A percentile compares a stretch with the other conserved stretches of the same genome.
Evolutionary conservation across 2,329 filamentous ascomycete genomes (phyloP).

Genomic region (Nemania sp.): DNA sequence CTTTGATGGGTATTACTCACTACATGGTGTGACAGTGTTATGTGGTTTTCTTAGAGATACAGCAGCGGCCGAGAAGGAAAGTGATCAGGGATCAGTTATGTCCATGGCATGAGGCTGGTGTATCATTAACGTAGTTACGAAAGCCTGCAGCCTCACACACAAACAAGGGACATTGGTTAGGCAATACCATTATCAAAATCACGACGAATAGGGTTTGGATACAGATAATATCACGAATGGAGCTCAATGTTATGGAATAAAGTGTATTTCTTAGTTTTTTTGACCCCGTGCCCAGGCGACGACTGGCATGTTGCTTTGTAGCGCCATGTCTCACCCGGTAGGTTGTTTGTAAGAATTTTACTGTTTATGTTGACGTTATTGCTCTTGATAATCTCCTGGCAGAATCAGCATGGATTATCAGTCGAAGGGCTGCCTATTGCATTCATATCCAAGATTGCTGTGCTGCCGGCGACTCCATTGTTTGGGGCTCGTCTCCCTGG

Average conservation of each 20-base stretch:
- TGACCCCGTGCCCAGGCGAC: neutral
- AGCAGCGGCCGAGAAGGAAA: no score
- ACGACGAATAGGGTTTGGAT: no score
- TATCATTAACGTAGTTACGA: no score
- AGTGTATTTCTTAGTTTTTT: slow-evolving; percentile 19
- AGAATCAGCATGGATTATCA: slow-evolving; percentile 27
- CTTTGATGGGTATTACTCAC: no score
- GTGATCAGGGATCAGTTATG: no score
- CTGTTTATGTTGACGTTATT: slow-evolving; percentile 12
- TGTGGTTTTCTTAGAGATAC: no score
- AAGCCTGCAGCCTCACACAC: no score
- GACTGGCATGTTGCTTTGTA: neutral
- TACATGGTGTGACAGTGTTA: no score
- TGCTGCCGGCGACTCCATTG: slow-evolving; percentile 34
- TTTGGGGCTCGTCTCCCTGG: slow-evolving; percentile 40
- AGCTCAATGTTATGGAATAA: neutral
- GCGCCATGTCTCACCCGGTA: slow-evolving; percentile 3
- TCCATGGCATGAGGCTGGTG: no score
- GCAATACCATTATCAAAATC: no score
- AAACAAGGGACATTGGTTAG: no score
- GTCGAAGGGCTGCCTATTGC: slow-evolving; percentile 4
- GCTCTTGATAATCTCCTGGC: slow-evolving; percentile 1
- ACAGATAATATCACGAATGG: neutral
- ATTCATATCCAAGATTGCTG: slow-evolving; percentile 34
- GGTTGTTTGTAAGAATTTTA: slow-evolving; percentile 17